phyloP scores from a whole-genome alignment of 352 stramenopile genomes.

The Phytopythium sindhum region DNA sequence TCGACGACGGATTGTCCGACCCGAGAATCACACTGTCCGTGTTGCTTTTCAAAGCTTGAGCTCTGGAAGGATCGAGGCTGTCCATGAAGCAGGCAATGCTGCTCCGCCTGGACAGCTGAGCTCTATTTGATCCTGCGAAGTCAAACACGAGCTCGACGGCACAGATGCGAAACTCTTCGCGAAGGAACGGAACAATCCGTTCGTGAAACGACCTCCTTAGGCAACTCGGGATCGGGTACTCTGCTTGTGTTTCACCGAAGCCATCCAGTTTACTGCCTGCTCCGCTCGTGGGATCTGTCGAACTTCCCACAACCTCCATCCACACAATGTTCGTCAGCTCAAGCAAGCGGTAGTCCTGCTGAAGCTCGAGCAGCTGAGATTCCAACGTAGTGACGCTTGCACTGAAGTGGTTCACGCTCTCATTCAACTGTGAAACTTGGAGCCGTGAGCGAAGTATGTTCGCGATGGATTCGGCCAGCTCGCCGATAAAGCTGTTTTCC shows the following conservation, averaged over 20 bases:
- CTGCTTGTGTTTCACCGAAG: not conserved
- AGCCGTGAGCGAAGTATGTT: not conserved
- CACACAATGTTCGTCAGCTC: slow-evolving; percentile 6
- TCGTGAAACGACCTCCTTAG: not conserved
- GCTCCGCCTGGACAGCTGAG: not conserved
- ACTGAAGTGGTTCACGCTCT: not conserved
- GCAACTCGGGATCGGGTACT: not conserved
- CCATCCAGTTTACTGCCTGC: not conserved
- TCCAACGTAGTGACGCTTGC: not conserved
- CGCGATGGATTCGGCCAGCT: not conserved
- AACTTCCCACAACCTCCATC: slow-evolving; percentile 3
- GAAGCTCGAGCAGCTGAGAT: not conserved
- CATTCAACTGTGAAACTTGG: not conserved
- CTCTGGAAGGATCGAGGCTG: not conserved
- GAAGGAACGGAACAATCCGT: slow-evolving; percentile 1
- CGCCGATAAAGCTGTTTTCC: not conserved
- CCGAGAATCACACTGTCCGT: not conserved
- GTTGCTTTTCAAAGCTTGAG: not conserved
- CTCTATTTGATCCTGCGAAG: not conserved
- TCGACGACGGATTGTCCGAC: not conserved
- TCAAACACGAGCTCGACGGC: not conserved
- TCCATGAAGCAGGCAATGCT: not conserved
- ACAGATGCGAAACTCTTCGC: not conserved
- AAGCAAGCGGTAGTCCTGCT: not conserved
- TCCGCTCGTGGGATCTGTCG: not conserved